Percentiles rank a stretch among this genome's conserved stretches.
phyloP scores from a whole-genome alignment of 805 yeast genomes.

The Metschnikowia cerradonensis region DNA sequence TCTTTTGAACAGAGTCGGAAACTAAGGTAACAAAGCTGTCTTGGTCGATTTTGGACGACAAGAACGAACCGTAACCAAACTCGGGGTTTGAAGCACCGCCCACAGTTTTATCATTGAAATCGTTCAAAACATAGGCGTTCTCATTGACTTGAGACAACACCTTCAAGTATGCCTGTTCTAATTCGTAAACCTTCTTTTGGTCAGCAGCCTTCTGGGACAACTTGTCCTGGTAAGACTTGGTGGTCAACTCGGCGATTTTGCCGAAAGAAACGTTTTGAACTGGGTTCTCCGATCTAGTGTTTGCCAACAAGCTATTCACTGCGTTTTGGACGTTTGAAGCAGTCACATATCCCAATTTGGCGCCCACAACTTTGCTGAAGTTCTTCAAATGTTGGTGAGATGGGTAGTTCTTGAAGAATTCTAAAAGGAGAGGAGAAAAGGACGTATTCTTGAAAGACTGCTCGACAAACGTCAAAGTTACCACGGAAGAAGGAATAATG shows the following conservation, averaged over 20 bases:
- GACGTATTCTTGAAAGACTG: constrained; percentile 44
- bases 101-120: constrained; percentile 43
- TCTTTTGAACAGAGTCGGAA: constrained; percentile 43
- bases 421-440: constrained; percentile 71
- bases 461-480: constrained; percentile 59
- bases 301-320: constrained; percentile 46
- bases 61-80: constrained; percentile 76
- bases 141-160: constrained; percentile 65
- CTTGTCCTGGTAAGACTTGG: constrained; percentile 25
- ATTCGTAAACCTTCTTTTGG: constrained; percentile 43
- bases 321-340: constrained; percentile 38
- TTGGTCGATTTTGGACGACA: constrained; percentile 53
- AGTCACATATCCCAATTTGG: constrained; percentile 51
- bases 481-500: constrained; percentile 51
- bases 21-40: constrained; percentile 43
- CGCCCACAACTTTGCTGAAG: constrained; percentile 49
- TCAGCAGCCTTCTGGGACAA: constrained; percentile 29
- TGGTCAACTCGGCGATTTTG: constrained; percentile 26
- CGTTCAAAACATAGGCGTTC: constrained; percentile 59
- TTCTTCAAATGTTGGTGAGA: constrained; percentile 41
- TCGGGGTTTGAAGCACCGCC: constrained; percentile 64
- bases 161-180: constrained; percentile 75
- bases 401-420: constrained; percentile 60
- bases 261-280: constrained; percentile 64
- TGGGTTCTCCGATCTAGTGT: constrained; percentile 52